Evolutionary conservation across 495 filamentous ascomycete genomes (phyloP).

Genomic region (Aspergillus egyptiacus): DNA sequence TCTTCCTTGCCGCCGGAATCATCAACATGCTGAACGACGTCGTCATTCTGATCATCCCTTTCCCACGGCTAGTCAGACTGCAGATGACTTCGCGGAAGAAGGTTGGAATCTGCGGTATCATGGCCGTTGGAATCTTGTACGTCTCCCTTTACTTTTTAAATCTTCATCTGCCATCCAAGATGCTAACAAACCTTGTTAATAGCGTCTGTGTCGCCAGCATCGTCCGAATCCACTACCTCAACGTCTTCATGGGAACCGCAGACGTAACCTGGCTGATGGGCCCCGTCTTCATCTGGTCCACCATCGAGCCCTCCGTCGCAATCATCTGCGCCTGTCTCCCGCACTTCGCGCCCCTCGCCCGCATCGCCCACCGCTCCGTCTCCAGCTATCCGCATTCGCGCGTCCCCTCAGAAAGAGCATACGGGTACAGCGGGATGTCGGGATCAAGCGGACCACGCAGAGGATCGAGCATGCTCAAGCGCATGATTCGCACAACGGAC

Average conservation of each 20-base stretch:
- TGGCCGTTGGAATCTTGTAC: not conserved
- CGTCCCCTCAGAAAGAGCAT: too few species aligned
- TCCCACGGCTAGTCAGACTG: not conserved
- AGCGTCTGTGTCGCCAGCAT: slow-evolving; percentile 1
- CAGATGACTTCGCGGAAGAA: slow-evolving; percentile 3
- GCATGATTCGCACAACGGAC: not conserved
- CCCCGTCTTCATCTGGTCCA: not conserved
- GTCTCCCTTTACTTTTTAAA: too few species aligned
- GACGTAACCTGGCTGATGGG: slow-evolving; percentile 4
- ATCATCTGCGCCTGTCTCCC: slow-evolving; percentile 6
- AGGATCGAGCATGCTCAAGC: not conserved
- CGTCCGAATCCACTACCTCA: slow-evolving; percentile 3
- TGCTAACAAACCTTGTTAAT: not conserved
- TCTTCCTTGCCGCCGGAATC: not conserved
- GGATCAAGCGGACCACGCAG: not conserved
- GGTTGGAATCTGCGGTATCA: not conserved
- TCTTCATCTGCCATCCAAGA: too few species aligned
- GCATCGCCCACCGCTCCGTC: not conserved
- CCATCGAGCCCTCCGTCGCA: slow-evolving; percentile 4
- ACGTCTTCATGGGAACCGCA: not conserved
- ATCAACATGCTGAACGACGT: slow-evolving; percentile 3
- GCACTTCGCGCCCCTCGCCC: not conserved
- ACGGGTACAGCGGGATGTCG: too few species aligned
- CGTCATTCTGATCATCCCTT: not conserved
- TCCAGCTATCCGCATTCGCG: not conserved